Percentiles rank a stretch among this genome's conserved stretches.
These are phyloP conservation scores for Pestalotiopsis sp. DNA, from an alignment of 2,329 filamentous ascomycete species.

Conservation along the genomic window DNA sequence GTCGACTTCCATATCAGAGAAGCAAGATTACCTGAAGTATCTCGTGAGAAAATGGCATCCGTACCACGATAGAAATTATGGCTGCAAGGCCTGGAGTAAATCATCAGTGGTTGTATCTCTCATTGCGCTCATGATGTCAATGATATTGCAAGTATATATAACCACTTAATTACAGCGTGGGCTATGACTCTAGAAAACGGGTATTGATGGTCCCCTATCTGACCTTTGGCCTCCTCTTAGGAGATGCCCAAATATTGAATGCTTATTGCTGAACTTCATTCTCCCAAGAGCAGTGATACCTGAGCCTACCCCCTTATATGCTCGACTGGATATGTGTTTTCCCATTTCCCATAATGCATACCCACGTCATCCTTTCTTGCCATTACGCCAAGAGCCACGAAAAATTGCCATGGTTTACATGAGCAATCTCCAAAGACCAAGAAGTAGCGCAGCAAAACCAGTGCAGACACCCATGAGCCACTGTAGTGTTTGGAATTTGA, in stretches of 20 bases:
- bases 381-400: background rate
- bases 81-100: too few species aligned
- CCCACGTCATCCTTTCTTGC: background rate
- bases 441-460: conserved; percentile 66
- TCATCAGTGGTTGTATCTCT: too few species aligned
- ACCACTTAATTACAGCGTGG: background rate
- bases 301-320: too few species aligned
- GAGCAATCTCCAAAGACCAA: conserved; percentile 72
- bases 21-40: too few species aligned
- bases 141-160: background rate
- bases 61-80: too few species aligned
- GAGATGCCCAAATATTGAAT: background rate
- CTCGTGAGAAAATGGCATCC: too few species aligned
- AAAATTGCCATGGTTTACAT: conserved; percentile 49
- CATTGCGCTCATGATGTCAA: too few species aligned
- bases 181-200: conserved; percentile 10
- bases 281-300: background rate
- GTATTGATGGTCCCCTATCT: conserved; percentile 5
- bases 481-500: conserved; percentile 97
- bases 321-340: background rate
- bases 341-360: background rate
- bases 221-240: background rate
- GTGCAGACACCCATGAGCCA: conserved; percentile 91
- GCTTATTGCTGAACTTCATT: background rate
- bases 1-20: too few species aligned